These are phyloP conservation scores for Teunomyces gatunensis DNA, from an alignment of 805 yeast genomes.

Conservation along the genomic window DNA sequence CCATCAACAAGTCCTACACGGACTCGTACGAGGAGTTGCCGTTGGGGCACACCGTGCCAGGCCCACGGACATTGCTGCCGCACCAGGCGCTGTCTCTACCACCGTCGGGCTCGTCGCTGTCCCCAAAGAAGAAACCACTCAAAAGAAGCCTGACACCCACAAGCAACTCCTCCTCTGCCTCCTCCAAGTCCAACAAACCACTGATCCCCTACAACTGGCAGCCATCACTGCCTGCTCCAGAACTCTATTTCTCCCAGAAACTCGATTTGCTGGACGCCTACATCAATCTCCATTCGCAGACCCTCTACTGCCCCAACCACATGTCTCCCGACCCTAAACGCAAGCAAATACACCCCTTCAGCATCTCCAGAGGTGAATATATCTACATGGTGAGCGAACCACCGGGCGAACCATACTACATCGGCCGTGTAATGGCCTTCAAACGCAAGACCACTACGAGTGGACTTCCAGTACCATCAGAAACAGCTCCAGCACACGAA, in stretches of 20 bases:
- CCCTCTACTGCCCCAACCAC: conserved; percentile 38
- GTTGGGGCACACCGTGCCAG: conserved; percentile 17
- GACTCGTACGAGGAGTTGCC: conserved; percentile 29
- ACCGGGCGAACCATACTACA: conserved; percentile 90
- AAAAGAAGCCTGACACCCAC: background rate
- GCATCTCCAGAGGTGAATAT: conserved; percentile 55
- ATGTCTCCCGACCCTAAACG: conserved; percentile 3
- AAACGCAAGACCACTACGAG: conserved; percentile 9
- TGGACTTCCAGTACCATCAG: background rate
- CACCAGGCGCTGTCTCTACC: background rate
- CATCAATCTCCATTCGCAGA: conserved; percentile 36
- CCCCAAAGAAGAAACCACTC: conserved; percentile 6
- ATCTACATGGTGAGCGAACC: conserved; percentile 88
- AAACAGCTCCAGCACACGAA: conserved; percentile 45
- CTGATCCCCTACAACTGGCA: conserved; percentile 50
- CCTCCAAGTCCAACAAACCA: background rate
- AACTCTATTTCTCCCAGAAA: conserved; percentile 38
- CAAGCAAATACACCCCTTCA: conserved; percentile 11
- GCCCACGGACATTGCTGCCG: background rate
- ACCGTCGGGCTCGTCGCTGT: background rate
- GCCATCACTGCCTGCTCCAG: conserved; percentile 29
- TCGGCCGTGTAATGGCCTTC: conserved; percentile 82
- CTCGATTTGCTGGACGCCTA: conserved; percentile 43
- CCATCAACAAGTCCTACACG: conserved; percentile 34
- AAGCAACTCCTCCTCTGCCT: too few relatives aligned